Conservation (phyloP, 1,284 basidiomycete genomes). For the Termitomyces sp. region DNA sequence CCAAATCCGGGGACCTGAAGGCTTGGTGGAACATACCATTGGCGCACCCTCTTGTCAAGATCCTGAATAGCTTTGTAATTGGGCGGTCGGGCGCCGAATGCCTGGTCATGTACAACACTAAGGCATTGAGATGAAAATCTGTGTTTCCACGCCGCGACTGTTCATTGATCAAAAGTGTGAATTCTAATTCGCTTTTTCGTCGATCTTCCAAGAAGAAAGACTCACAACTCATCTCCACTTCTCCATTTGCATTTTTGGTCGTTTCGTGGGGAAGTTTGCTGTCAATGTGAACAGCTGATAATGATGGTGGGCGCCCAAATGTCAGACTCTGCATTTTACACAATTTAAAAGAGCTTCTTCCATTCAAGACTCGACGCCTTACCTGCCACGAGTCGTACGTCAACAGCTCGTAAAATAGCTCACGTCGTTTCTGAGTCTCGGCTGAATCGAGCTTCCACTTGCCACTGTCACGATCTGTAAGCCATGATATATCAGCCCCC, state of each 20-base stretch:
- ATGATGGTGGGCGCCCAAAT: constrained; percentile 65
- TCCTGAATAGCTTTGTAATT: constrained; percentile 57
- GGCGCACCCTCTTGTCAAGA: constrained; percentile 56
- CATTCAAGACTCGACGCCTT: constrained; percentile 11
- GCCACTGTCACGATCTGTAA: constrained; percentile 59
- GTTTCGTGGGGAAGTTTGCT: constrained; percentile 50
- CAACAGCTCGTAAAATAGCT: constrained; percentile 59
- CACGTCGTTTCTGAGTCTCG: constrained; percentile 57
- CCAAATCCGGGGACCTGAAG: constrained; percentile 62
- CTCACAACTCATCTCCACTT: constrained; percentile 64
- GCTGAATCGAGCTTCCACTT: constrained; percentile 57
- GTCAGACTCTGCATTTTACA: constrained; percentile 50
- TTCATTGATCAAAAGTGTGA: not conserved
- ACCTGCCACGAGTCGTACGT: constrained; percentile 72
- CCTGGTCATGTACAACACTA: constrained; percentile 58
- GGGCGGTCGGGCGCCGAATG: constrained; percentile 55
- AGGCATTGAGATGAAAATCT: constrained; percentile 55
- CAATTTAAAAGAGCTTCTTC: constrained; percentile 2
- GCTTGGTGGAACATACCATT: constrained; percentile 57
- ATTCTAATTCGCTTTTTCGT: not conserved
- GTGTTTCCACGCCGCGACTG: constrained; percentile 64
- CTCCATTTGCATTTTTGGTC: constrained; percentile 42
- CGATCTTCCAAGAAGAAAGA: constrained; percentile 6
- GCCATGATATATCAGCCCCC: constrained; percentile 7
- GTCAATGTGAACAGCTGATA: constrained; percentile 57